Percentiles rank a stretch among this genome's conserved stretches.
phyloP scores from a whole-genome alignment of 2,329 filamentous ascomycete species.

The Colletotrichum simmondsii region DNA sequence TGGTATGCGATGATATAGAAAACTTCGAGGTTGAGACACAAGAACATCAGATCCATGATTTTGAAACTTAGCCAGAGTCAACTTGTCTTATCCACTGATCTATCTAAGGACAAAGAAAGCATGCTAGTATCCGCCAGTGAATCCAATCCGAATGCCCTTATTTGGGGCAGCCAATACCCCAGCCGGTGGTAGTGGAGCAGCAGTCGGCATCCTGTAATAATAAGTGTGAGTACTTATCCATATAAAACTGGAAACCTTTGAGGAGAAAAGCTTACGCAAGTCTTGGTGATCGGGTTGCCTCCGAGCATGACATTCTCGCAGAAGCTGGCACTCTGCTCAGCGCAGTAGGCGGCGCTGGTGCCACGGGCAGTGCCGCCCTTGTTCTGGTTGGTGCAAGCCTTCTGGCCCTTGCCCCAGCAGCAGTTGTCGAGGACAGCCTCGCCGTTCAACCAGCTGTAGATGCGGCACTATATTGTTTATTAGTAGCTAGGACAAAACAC shows the following conservation, averaged over 20 bases:
- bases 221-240: background rate
- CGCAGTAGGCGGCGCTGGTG: background rate
- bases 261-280: background rate
- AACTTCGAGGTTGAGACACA: no score
- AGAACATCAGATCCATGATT: no score
- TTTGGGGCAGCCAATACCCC: background rate
- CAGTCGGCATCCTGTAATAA: background rate
- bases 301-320: constrained; percentile 10
- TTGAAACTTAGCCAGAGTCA: no score
- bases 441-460: background rate
- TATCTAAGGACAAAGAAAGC: no score
- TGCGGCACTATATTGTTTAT: background rate
- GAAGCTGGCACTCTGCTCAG: constrained; percentile 9
- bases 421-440: constrained; percentile 9
- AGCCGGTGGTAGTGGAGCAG: background rate
- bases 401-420: constrained; percentile 15
- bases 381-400: constrained; percentile 15
- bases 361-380: constrained; percentile 4
- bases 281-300: background rate
- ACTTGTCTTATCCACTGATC: no score
- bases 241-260: no score
- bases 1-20: no score
- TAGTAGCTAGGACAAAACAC: background rate
- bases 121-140: no score
- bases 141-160: background rate